Evolutionary conservation across 305 asterid species (phyloP).

Genomic region (Fraxinus velutina): DNA sequence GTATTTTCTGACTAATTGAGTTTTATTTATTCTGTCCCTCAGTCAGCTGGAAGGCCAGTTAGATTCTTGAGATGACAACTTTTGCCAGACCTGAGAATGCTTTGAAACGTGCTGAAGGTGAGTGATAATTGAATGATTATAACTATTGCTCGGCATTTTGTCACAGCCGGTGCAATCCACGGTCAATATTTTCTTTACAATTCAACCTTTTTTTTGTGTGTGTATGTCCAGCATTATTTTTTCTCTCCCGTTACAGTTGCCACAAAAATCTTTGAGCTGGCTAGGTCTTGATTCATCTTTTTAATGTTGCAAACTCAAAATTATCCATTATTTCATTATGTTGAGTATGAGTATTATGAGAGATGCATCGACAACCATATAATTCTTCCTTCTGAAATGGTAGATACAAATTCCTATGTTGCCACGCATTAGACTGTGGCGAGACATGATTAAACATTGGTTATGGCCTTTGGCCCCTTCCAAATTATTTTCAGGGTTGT

Average conservation of each 20-base stretch:
- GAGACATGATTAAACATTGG: background rate
- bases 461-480: background rate
- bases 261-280: background rate
- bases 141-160: background rate
- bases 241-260: background rate
- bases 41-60: conserved; percentile 22
- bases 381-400: background rate
- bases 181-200: background rate
- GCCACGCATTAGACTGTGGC: background rate
- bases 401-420: background rate
- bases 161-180: background rate
- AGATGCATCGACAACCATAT: background rate
- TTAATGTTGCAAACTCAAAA: background rate
- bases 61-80: conserved; percentile 54
- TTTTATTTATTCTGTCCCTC: background rate
- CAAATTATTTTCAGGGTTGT: background rate
- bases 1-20: background rate
- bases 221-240: background rate
- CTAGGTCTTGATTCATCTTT: background rate
- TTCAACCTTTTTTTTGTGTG: background rate
- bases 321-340: background rate
- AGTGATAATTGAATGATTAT: conserved; percentile 4
- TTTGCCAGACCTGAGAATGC: conserved; percentile 97
- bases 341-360: background rate
- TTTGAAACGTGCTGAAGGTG: conserved; percentile 95